Base-by-base conservation (phyloP, 2,329 filamentous ascomycete genomes). In the Camptophora hylomeconis region DNA sequence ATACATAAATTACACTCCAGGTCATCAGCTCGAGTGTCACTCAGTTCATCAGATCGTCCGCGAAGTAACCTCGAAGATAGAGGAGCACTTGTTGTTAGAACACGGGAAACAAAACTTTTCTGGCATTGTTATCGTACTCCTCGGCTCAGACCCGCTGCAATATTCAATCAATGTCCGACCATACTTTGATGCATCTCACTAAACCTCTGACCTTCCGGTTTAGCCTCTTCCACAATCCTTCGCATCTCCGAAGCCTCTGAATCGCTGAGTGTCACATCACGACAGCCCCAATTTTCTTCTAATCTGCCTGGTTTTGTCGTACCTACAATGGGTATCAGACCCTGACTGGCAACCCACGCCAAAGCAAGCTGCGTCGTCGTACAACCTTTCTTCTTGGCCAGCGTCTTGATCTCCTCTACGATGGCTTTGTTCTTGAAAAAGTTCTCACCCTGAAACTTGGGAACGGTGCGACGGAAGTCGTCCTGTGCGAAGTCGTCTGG, bases 261-360 rank as follows among this genome's bases (percentile, higher is more conserved):
- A 13, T 53, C 48, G 0, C 47, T 53, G 18, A 58, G 31, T 2
- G 52, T 46, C 24, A 58, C 37, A 7, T 57, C 41, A 13, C 52
- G 33, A 1, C 53, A 57, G 0, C 42, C 43, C 49, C 49, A 58
- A 31, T 60, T 62, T 27, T 58, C 51, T 25, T 57, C 54, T 5
- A 60, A 26, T 0, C 58, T 48, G 3, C 35, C 26, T 1, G 49
- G 32, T 36, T 60, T 61, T 0, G 57, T 61, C 1, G 58, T 61
- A 2, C 62, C 61, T 0, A 61, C 60, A 26, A 64, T 64, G 0
- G 60, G 45, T 33, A 65, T 60, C 44, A 60, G 43, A 1, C 52
- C 51, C 21, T 59, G 52, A 44, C 53, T 42, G 7, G 48, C 51
- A 1, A 58, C 54, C 56, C 54, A 59, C 0, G 55, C 52, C 1